Conservation (phyloP, 805 yeast genomes). For the Saccharomycopsis malanga region DNA sequence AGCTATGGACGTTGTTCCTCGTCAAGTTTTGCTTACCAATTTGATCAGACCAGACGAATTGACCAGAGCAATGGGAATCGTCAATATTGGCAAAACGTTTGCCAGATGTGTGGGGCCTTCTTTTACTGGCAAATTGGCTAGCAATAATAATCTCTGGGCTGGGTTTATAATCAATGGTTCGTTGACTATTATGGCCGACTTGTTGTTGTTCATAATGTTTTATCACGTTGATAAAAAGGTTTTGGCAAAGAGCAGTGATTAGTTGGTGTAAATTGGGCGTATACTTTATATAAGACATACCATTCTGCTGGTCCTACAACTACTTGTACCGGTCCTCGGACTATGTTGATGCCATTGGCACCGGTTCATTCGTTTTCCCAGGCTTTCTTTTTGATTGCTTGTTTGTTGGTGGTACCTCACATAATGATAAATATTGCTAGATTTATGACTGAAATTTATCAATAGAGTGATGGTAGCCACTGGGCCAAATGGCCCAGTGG, state of each 20-base stretch:
- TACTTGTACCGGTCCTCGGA: too few relatives aligned
- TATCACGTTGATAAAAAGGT: constrained; percentile 28
- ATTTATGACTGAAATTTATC: too few relatives aligned
- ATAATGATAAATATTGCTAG: too few relatives aligned
- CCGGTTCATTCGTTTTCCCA: too few relatives aligned
- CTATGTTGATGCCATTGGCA: too few relatives aligned
- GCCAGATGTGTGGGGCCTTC: constrained; percentile 80
- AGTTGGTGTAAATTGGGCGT: constrained; percentile 1
- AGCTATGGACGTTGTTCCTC: constrained; percentile 88
- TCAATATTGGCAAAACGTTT: constrained; percentile 78
- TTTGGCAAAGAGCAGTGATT: constrained; percentile 1
- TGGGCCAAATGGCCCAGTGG: too few relatives aligned
- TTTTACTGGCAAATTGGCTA: constrained; percentile 70
- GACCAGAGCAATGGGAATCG: constrained; percentile 75
- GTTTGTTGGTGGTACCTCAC: too few relatives aligned
- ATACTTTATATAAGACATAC: too few relatives aligned
- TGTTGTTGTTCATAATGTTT: constrained; percentile 29
- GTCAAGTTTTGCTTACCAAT: constrained; percentile 72
- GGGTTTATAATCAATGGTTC: constrained; percentile 49
- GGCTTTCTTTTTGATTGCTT: too few relatives aligned
- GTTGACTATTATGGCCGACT: constrained; percentile 37
- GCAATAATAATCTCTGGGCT: constrained; percentile 36
- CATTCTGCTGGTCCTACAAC: too few relatives aligned
- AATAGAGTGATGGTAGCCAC: too few relatives aligned
- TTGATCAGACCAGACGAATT: constrained; percentile 57